Base-by-base conservation (phyloP, 495 filamentous ascomycete genomes). In the Cetradonia linearis region DNA sequence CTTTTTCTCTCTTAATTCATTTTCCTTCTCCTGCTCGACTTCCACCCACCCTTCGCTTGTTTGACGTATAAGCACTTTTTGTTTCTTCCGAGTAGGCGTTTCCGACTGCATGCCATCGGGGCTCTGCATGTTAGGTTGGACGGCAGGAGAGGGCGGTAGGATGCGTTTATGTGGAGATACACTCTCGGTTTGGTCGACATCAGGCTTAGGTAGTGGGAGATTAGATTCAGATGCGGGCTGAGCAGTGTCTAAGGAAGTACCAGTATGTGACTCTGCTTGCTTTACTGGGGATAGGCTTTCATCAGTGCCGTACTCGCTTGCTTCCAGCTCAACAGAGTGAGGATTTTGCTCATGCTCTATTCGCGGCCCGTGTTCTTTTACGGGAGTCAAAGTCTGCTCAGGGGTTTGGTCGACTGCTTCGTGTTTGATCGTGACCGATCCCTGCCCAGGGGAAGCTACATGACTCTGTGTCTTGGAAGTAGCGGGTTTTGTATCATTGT, bases 91-190 rank as follows among this genome's bases (percentile, higher is more conserved):
- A 28, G 11, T 10, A 44, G 57, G 7, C 14, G 54, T 25, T 16
- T 60, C 57, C 11, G 44, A 25, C 20, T 60, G 9, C 16, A 28
- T 42, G 2, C 25, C 25, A 53, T 60, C 10, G 0, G 20, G 50
- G 33, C 49, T 49, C 28, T 38, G 57, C 28, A 40, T 60, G 16
- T 50, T 63, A 2, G 34, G 20, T 38, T 50, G 59, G 25, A 48
- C 30, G 16, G 40, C 11, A 10, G 50, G 50, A 14, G 50, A 44
- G 3, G 20, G 13, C 7, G 40, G 28, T 47, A 13, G 56, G 10
- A 52, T 52, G 55, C 55, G 60, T 55, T 57, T 58, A 30, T 61
- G 59, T 5, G 59, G 59, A 33, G 50, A 34, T 13, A 61, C 2
- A 3, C 44, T 46, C 23, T 55, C 28, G 10, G 38, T 2, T 2